Evolutionary conservation across 2,329 filamentous ascomycete genomes (phyloP), one percentile per base, ranked within the genome.

Genomic region (Colletotrichum filicis): DNA sequence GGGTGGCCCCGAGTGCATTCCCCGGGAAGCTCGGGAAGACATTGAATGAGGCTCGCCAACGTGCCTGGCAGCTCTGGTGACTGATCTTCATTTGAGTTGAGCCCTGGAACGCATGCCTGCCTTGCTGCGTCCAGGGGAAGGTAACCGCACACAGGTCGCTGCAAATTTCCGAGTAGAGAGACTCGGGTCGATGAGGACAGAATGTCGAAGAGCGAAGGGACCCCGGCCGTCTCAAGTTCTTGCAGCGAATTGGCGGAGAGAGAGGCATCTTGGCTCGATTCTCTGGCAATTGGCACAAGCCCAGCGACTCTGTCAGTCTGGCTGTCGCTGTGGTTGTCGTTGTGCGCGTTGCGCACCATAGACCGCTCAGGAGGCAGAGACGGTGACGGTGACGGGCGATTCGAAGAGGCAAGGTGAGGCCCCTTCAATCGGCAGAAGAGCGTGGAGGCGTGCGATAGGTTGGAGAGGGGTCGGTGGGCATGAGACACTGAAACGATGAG

Each of bases 11-110:
- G 26, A 59, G 24, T 55, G 24, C 37, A 19, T 46, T 52, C 53
- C 42, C 35, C 53, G 66, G 59, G 46, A 73, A 62, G 65, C 42
- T 60, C 66, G 69, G 59, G 49, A 69, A 64, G 42, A n/a, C 46
- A 60, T 69, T 37, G 66, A 59, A 59, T 32, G 24, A 26, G 56
- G n/a, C 37, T 26, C 32, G 66, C 22, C 66, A 64, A 32, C 32
- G 26, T 57, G 16, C 53, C 28, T 68, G 37, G 24, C n/a, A 55
- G 66, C 19, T 60, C 28, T 68, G 37, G 24, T 19, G 32, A 58
- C 52, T 72, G 53, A 69, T 63, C 69, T 37, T 53, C 58, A 69
- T 64, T 55, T 53, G 46, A 46, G 35, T 60, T 53, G 49, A 32
- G 26, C 57, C 28, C 57, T 61, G 66, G 9, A 32, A 49, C 56